A percentile compares a stretch with the other conserved stretches of the same genome.
Evolutionary conservation across 768 basidiomycete genomes (phyloP).

Genomic region (Naematelia encephala): DNA sequence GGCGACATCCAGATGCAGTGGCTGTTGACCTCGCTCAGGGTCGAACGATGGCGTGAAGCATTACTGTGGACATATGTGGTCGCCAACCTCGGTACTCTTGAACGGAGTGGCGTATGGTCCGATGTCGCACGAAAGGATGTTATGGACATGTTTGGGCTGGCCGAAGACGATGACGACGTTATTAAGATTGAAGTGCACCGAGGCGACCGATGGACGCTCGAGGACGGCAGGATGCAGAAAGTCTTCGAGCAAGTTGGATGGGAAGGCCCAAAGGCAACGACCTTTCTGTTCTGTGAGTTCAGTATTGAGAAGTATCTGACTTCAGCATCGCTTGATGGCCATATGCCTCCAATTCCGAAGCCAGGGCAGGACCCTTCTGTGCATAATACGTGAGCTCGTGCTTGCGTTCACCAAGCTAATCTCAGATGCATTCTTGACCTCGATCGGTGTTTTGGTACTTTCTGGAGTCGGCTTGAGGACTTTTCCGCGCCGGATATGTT

Average conservation of each 20-base stretch:
- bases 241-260: slow-evolving; percentile 40
- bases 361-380: slow-evolving; percentile 9
- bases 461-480: slow-evolving; percentile 36
- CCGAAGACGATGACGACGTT: slow-evolving; percentile 31
- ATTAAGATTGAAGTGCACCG: slow-evolving; percentile 34
- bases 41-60: slow-evolving; percentile 49
- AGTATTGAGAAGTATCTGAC: neutral
- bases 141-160: slow-evolving; percentile 35
- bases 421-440: slow-evolving; percentile 38
- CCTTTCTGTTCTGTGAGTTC: slow-evolving; percentile 45
- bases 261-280: slow-evolving; percentile 42
- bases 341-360: slow-evolving; percentile 39
- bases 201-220: slow-evolving; percentile 42
- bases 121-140: slow-evolving; percentile 30
- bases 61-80: slow-evolving; percentile 49
- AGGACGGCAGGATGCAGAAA: slow-evolving; percentile 25
- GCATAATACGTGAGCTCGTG: slow-evolving; percentile 18
- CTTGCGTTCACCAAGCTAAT: neutral
- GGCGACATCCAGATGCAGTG: slow-evolving; percentile 48
- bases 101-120: slow-evolving; percentile 24
- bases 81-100: slow-evolving; percentile 32
- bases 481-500: slow-evolving; percentile 43
- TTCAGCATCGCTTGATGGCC: slow-evolving; percentile 45
- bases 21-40: slow-evolving; percentile 36
- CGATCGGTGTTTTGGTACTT: slow-evolving; percentile 45